A percentile compares a stretch with the other conserved stretches of the same genome.
phyloP scores from a whole-genome alignment of 345 rosid species.

The Sisymbrium altissimum region DNA sequence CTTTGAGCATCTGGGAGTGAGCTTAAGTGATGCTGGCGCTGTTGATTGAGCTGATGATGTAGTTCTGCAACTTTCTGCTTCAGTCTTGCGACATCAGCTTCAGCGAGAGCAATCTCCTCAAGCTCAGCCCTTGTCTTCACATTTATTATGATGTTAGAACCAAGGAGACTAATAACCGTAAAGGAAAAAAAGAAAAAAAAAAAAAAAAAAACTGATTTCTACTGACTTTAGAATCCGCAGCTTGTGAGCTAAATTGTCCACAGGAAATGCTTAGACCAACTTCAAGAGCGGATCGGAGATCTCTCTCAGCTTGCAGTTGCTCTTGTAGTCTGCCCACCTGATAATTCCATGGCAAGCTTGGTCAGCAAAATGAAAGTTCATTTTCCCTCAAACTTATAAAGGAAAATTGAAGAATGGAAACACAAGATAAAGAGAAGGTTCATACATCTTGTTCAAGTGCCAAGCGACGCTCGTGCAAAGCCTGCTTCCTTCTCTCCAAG shows the following conservation, averaged over 20 bases:
- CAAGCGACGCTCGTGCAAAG: conserved; percentile 96
- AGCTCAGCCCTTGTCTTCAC: conserved; percentile 95
- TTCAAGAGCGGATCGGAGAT: conserved; percentile 94
- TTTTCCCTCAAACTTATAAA: neutral
- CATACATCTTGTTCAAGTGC: conserved; percentile 98
- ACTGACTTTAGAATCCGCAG: conserved; percentile 88
- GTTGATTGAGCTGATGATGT: conserved; percentile 94
- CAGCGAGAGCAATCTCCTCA: conserved; percentile 98
- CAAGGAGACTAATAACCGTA: conserved; percentile 1
- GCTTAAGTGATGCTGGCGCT: conserved; percentile 75
- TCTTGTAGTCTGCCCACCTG: conserved; percentile 95
- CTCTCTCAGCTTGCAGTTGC: conserved; percentile 98
- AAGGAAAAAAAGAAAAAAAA: neutral
- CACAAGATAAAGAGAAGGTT: conserved; percentile 12
- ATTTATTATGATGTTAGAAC: conserved; percentile 39
- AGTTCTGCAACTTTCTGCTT: conserved; percentile 98
- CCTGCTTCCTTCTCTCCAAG: conserved; percentile 98
- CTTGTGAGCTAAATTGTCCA: conserved; percentile 75
- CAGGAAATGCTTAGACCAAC: conserved; percentile 96
- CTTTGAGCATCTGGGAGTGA: conserved; percentile 85
- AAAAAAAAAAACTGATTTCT: neutral
- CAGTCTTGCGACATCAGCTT: conserved; percentile 95
- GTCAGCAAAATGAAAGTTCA: neutral
- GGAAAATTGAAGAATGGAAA: neutral
- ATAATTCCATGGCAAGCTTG: neutral